These are phyloP conservation scores for Sistotremastrum niveocremeum DNA, from an alignment of 768 basidiomycete species.

Conservation along the genomic window DNA sequence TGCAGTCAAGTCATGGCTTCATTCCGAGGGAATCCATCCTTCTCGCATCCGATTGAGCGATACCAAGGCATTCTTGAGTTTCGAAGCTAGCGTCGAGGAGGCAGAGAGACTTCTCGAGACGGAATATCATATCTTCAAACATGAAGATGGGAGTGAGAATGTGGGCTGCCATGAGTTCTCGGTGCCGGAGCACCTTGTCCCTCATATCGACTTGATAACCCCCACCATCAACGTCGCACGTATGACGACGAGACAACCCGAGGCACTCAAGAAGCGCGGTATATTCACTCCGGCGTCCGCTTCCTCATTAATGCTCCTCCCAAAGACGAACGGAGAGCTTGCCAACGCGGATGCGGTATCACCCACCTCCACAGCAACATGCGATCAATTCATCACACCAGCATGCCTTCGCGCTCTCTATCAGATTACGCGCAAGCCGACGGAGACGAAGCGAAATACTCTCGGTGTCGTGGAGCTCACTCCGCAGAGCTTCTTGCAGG, in stretches of 20 bases:
- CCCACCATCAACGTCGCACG: constrained; percentile 29
- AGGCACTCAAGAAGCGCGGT: too few relatives aligned
- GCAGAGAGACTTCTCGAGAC: constrained; percentile 21
- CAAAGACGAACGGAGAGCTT: too few relatives aligned
- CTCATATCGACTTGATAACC: constrained; percentile 30
- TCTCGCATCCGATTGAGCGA: constrained; percentile 12
- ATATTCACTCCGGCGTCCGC: too few relatives aligned
- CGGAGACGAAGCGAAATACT: constrained; percentile 4
- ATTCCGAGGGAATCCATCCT: constrained; percentile 12
- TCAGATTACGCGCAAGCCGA: neutral
- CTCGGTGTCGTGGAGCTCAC: constrained; percentile 8
- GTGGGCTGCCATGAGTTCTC: constrained; percentile 29
- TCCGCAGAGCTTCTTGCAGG: constrained; percentile 7
- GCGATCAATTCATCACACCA: constrained; percentile 5
- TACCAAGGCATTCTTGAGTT: constrained; percentile 21
- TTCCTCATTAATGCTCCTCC: too few relatives aligned
- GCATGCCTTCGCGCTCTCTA: constrained; percentile 6
- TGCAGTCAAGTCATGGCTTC: constrained; percentile 4
- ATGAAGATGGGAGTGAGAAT: constrained; percentile 1
- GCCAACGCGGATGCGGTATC: neutral
- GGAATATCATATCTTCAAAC: constrained; percentile 3
- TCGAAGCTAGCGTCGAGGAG: constrained; percentile 26
- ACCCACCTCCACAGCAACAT: constrained; percentile 9
- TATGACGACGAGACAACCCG: neutral
- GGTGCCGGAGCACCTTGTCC: constrained; percentile 23